Base-by-base conservation (phyloP, 2,329 filamentous ascomycete genomes). In the Monosporascus sp. region DNA sequence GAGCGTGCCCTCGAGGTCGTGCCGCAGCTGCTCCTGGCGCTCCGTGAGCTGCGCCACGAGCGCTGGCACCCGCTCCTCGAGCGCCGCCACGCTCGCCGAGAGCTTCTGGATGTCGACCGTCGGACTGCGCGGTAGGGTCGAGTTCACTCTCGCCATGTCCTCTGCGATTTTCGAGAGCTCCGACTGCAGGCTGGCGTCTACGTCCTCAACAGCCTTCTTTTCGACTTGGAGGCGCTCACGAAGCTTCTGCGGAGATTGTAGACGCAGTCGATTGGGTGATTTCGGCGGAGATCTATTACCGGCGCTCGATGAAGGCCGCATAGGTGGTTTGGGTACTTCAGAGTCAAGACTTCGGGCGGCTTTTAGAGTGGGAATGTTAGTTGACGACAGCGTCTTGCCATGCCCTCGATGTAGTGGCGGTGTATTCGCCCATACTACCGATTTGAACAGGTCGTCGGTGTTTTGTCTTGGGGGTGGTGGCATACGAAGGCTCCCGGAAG, bases 181-280 rank as follows among this genome's bases (percentile, higher is more conserved):
- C 5, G 84, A 82, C 67, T 87, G 84, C 16, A 97, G 72, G 3
- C 80, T 80, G 3, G 80, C 78, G 56, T 92, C 89, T 0, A 86
- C 84, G 8, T 85, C 83, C 5, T 85, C 82, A 17, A 92, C 83
- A 0, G 86, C 81, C 52, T 82, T 84, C 70, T 91, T 91, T 68
- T 96, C 91, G 48, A 83, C 86, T 63, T 93, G 87, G 1, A 97
- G 78, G 37, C 93, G 86, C 72, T 97, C 92, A 19, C 92, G 88
- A 20, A 93, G 75, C 67, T 88, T 92, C 61, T 88, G 87, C 0
- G 86, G 79, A 16, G 82, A 87, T 57, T 89, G 86, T 11, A 89
- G 78, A 11, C 87, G 84, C 37, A 90, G 75, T 60, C 84, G 87
- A 55, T 80, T 71, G 2, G 74, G 56, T 8, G 63, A 51, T 50